These are phyloP conservation scores for Euphrasia arctica DNA, from an alignment of 305 asterid species.

Conservation along the genomic window DNA sequence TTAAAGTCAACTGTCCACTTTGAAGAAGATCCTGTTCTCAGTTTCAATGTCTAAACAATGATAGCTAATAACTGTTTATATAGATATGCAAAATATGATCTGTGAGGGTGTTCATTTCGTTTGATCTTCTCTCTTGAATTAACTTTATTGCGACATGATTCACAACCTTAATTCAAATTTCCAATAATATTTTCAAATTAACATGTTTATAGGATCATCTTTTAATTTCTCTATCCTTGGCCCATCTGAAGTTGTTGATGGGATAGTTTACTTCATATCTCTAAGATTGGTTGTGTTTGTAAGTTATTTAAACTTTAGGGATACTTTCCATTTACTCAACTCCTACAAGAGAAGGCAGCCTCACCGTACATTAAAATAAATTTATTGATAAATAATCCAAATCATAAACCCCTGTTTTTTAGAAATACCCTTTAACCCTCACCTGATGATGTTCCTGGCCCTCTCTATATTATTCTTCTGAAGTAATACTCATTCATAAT, in stretches of 20 bases:
- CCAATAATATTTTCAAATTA: neutral
- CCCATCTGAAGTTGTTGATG: neutral
- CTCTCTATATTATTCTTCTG: too few relatives aligned
- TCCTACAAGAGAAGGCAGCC: too few relatives aligned
- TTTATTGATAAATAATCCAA: too few relatives aligned
- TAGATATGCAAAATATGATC: neutral
- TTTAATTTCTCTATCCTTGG: neutral
- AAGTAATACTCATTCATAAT: too few relatives aligned
- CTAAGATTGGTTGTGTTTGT: neutral
- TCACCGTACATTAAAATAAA: too few relatives aligned
- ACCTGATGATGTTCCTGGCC: neutral
- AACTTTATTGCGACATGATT: neutral
- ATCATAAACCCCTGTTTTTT: too few relatives aligned
- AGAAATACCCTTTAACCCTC: neutral
- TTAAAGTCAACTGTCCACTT: constrained; percentile 28
- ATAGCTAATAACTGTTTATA: neutral
- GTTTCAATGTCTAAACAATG: neutral
- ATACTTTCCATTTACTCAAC: neutral
- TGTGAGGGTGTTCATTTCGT: too few relatives aligned
- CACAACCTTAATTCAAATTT: neutral
- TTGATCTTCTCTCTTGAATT: too few relatives aligned
- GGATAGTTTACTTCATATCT: neutral
- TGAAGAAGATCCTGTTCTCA: constrained; percentile 3
- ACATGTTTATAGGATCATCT: neutral
- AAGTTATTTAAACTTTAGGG: neutral